phyloP scores from a whole-genome alignment of 495 filamentous ascomycete species.

The Apodospora peruviana region DNA sequence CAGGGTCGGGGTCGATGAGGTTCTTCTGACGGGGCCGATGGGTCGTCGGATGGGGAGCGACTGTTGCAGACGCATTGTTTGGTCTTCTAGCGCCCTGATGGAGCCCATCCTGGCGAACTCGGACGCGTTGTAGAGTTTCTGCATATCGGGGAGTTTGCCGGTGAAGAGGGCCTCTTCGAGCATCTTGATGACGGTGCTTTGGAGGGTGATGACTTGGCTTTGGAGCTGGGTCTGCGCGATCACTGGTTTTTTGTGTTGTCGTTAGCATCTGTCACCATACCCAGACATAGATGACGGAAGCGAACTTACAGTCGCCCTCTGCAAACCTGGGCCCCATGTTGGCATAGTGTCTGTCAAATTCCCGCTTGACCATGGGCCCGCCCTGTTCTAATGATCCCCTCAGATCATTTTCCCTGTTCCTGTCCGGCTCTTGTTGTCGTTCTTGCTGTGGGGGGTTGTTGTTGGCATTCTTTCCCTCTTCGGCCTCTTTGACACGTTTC shows the following conservation, averaged over 20 bases:
- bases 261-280: no score
- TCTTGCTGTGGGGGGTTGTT: background rate
- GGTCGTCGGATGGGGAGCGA: slow-evolving; percentile 9
- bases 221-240: slow-evolving; percentile 32
- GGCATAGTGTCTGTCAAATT: slow-evolving; percentile 24
- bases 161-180: slow-evolving; percentile 27
- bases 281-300: no score
- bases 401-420: slow-evolving; percentile 12
- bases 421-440: background rate
- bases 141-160: slow-evolving; percentile 18
- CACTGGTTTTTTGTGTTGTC: slow-evolving; percentile 13
- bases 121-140: slow-evolving; percentile 26
- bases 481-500: slow-evolving; percentile 23
- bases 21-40: slow-evolving; percentile 14
- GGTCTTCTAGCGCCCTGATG: slow-evolving; percentile 30
- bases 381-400: slow-evolving; percentile 22
- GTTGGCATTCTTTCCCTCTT: slow-evolving; percentile 13
- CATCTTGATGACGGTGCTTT: slow-evolving; percentile 26
- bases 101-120: slow-evolving; percentile 29
- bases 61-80: slow-evolving; percentile 27
- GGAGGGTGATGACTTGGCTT: slow-evolving; percentile 29
- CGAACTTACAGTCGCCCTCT: slow-evolving; percentile 26
- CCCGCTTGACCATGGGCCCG: slow-evolving; percentile 20
- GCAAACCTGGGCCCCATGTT: slow-evolving; percentile 26
- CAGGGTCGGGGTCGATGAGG: slow-evolving; percentile 22